Conservation (phyloP, 2,329 filamentous ascomycete genomes). For the Pseudogymnoascus sp. region DNA sequence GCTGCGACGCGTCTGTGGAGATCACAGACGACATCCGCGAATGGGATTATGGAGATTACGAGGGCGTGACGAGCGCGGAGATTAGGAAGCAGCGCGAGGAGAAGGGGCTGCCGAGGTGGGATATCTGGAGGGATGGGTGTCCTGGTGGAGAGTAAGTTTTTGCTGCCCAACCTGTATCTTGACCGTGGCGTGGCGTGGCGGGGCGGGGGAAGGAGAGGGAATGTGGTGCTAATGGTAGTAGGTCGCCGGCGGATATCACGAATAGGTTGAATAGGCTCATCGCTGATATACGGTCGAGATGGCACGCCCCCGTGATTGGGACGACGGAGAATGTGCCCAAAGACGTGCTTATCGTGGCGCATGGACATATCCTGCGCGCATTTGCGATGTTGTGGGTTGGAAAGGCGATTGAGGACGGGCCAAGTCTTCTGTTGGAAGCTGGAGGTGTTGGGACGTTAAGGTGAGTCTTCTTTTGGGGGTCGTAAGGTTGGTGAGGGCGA, state of each 20-base stretch:
- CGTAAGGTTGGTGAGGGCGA: neutral
- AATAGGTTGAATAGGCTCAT: constrained; percentile 68
- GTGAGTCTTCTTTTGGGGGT: constrained; percentile 33
- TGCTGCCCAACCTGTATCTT: neutral
- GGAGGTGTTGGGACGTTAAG: constrained; percentile 77
- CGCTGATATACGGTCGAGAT: constrained; percentile 58
- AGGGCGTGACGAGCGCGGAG: constrained; percentile 65
- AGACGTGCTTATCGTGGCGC: constrained; percentile 74
- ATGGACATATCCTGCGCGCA: constrained; percentile 81
- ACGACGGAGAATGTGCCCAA: constrained; percentile 40
- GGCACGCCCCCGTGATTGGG: constrained; percentile 54
- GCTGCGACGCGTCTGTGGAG: constrained; percentile 46
- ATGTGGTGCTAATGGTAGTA: neutral
- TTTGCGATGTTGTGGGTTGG: constrained; percentile 83
- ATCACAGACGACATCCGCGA: constrained; percentile 67
- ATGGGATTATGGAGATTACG: constrained; percentile 85
- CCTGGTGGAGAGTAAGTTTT: constrained; percentile 69
- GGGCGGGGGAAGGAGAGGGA: too few species aligned
- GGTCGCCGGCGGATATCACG: constrained; percentile 55
- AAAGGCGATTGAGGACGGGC: constrained; percentile 64
- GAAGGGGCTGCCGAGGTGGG: constrained; percentile 56
- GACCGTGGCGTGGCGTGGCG: neutral
- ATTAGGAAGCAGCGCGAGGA: constrained; percentile 52
- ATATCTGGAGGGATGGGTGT: constrained; percentile 87
- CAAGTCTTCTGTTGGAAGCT: constrained; percentile 75